Base-by-base conservation (phyloP, 2,329 filamentous ascomycete genomes). In the Trichoderma simmonsii region DNA sequence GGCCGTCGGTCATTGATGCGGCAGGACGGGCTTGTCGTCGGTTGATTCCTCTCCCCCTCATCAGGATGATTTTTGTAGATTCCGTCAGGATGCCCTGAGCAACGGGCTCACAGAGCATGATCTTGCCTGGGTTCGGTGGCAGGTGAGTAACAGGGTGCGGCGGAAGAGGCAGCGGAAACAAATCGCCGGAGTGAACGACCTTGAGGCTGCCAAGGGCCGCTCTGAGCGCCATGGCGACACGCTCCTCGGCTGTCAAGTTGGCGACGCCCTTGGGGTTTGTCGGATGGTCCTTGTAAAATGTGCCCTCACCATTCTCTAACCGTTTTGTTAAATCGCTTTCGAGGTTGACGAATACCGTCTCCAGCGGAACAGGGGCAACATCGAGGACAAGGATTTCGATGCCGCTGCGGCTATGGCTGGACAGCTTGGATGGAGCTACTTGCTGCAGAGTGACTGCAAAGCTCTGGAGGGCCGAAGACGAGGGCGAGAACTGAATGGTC, bases 41-140 rank as follows among this genome's bases (percentile, higher is more conserved):
- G 72, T 89, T 87, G 28, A 51, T 43, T 28, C 85, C 86, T 75
- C 86, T 88, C 5, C 89, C 88, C 30, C 88, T 87, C 62, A 93
- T 90, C 26, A 98, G 86, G 28, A 99, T 90, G 71, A 99, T 93
- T 77, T 92, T 94, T 18, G 95, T 99, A 14, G 85, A 87, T 0
- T 93, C 87, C 9, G 91, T 87, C 61, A 99, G 80, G 6, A 96
- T 81, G 9, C 96, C 96, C 81, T 99, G 96, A 6, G 93, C 90
- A 18, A 98, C 94, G 9, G 96, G 96, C 80, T 99, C 96, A 79
- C 95, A 98, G n/a, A 97, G 89, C 62, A 93, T 90, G 73, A 98
- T 93, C 82, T 92, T 94, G 56, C 93, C 96, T 0, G 95, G 94
- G 56, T 93, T 93, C 15, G 94, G 89, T 28, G 93, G 90, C 21